A percentile compares a stretch with the other conserved stretches of the same genome.
These are phyloP conservation scores for Pichia inconspicua DNA, from an alignment of 1,139 yeast genomes.

Conservation along the genomic window DNA sequence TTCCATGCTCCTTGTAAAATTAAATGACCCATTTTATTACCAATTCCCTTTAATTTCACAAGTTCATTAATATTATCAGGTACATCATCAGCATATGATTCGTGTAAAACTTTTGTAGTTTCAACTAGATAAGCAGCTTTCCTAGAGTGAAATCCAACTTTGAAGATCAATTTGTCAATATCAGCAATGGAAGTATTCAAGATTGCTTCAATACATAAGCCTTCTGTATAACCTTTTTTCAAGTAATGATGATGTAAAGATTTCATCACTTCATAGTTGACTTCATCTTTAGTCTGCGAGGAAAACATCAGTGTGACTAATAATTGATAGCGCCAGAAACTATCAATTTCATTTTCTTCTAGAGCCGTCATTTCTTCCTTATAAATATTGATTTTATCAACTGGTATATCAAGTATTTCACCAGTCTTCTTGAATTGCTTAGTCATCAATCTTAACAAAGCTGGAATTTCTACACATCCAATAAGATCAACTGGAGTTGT, in stretches of 20 bases:
- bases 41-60: constrained; percentile 78
- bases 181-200: constrained; percentile 45
- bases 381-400: constrained; percentile 3
- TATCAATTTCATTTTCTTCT: constrained; percentile 13
- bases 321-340: constrained; percentile 53
- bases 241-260: constrained; percentile 43
- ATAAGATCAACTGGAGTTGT: constrained; percentile 80
- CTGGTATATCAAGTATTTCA: constrained; percentile 3
- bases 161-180: constrained; percentile 58
- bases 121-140: constrained; percentile 66
- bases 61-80: constrained; percentile 63
- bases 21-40: constrained; percentile 90
- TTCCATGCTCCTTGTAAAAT: constrained; percentile 79
- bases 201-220: constrained; percentile 39
- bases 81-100: constrained; percentile 54
- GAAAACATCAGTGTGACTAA: constrained; percentile 78
- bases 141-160: constrained; percentile 82
- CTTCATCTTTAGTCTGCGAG: constrained; percentile 88
- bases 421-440: constrained; percentile 5
- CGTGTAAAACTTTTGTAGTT: constrained; percentile 47
- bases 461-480: constrained; percentile 79
- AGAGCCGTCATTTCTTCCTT: not conserved
- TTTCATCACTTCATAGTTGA: constrained; percentile 66
- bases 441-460: constrained; percentile 28
- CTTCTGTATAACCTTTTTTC: constrained; percentile 30